Conservation (phyloP, 257 asterid genomes). For the Fraxinus cuspidata region DNA sequence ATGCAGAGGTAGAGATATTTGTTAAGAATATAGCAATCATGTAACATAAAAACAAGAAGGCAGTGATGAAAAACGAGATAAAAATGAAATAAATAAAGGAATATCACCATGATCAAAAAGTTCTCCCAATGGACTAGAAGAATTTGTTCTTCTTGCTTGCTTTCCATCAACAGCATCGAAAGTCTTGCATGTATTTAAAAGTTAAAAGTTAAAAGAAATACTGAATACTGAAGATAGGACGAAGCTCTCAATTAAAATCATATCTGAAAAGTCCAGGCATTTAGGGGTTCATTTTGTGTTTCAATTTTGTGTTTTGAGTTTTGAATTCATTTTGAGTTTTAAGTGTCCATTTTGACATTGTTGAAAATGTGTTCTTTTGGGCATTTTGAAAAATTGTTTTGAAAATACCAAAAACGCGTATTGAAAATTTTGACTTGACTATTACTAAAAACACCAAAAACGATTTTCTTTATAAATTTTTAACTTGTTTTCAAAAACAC, state of each 20-base stretch:
- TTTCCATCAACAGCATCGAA: constrained; percentile 98
- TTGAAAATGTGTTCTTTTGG: too few relatives aligned
- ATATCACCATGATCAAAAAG: constrained; percentile 88
- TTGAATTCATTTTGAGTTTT: too few relatives aligned
- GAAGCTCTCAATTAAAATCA: not conserved
- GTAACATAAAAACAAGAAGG: constrained; percentile 16
- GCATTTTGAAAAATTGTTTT: too few relatives aligned
- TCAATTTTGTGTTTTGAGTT: too few relatives aligned
- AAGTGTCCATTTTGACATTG: too few relatives aligned
- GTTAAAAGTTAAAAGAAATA: not conserved
- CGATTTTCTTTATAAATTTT: too few relatives aligned
- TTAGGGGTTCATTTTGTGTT: too few relatives aligned
- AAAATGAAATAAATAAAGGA: not conserved
- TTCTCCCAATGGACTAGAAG: constrained; percentile 94
- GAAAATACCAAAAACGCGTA: too few relatives aligned
- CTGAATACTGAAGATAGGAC: constrained; percentile 11
- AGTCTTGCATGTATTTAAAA: constrained; percentile 46
- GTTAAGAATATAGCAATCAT: constrained; percentile 26
- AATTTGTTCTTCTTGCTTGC: constrained; percentile 95
- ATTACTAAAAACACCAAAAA: too few relatives aligned
- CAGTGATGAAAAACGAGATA: constrained; percentile 15
- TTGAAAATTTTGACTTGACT: too few relatives aligned
- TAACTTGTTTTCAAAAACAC: too few relatives aligned
- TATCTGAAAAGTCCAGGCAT: not conserved
- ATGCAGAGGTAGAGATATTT: constrained; percentile 24